Conservation (phyloP, 345 rosid genomes). For the Eucalyptus fibrosa region DNA sequence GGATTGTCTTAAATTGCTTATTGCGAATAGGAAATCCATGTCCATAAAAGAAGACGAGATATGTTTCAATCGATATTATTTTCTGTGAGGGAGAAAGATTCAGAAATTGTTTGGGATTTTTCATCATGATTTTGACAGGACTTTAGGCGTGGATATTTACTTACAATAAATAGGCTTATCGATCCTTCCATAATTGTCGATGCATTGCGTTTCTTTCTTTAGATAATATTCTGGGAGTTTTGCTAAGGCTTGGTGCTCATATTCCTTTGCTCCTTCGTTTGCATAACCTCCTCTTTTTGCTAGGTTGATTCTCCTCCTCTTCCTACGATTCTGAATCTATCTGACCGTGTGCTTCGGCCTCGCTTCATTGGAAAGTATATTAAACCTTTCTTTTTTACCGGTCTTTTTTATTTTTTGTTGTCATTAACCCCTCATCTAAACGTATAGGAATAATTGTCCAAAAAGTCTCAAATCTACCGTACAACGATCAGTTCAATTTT, state of each 20-base stretch:
- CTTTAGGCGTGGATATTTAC: background rate
- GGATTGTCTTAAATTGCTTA: background rate
- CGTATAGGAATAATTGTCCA: background rate
- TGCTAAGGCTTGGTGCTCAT: background rate
- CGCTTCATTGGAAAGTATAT: background rate
- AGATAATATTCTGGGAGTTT: background rate
- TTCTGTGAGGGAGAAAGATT: background rate
- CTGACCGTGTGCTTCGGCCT: background rate
- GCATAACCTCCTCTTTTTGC: background rate
- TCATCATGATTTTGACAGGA: background rate
- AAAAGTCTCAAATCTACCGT: background rate
- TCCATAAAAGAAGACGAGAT: background rate
- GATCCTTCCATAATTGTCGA: background rate
- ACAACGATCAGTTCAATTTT: background rate
- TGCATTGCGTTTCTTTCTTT: background rate
- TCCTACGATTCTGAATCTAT: background rate
- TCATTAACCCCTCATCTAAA: background rate
- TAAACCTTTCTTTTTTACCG: background rate
- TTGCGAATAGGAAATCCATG: background rate
- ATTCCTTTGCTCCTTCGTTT: background rate
- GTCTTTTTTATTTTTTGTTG: background rate
- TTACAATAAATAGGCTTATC: background rate
- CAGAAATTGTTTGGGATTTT: background rate
- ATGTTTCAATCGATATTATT: background rate
- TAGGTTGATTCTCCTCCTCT: background rate